phyloP scores from a whole-genome alignment of 192 early-diverging fungal species.

The Coemansia sp. region DNA sequence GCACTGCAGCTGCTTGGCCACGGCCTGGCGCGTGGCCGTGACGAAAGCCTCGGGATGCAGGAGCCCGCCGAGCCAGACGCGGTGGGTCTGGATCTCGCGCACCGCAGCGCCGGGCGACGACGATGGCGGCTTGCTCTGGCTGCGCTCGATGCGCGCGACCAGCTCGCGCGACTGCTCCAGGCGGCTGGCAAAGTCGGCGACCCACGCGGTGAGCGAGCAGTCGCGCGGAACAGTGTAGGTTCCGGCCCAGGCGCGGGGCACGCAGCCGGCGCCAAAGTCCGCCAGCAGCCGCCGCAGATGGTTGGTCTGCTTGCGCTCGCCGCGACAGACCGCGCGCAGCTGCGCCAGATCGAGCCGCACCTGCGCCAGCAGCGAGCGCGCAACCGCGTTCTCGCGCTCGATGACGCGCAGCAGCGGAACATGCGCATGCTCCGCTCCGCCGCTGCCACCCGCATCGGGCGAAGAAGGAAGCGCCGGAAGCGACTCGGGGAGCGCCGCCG shows the following conservation, averaged over 20 bases:
- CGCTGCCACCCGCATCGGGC: too few relatives aligned
- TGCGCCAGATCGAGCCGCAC: conserved; percentile 70
- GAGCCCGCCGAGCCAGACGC: conserved; percentile 84
- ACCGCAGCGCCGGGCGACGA: neutral
- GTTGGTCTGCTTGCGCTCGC: conserved; percentile 85
- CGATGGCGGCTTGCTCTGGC: neutral
- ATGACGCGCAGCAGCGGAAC: conserved; percentile 83
- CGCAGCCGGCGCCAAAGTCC: conserved; percentile 66
- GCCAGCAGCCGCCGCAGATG: conserved; percentile 71
- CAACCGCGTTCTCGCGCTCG: conserved; percentile 73
- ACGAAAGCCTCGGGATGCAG: conserved; percentile 89
- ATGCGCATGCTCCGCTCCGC: neutral
- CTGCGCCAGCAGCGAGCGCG: conserved; percentile 57
- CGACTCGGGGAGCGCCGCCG: conserved; percentile 55
- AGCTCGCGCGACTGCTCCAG: conserved; percentile 65
- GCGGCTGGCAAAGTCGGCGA: conserved; percentile 71
- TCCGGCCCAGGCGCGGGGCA: conserved; percentile 66
- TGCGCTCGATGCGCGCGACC: conserved; percentile 30
- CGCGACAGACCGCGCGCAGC: conserved; percentile 67
- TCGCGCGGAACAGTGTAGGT: conserved; percentile 52
- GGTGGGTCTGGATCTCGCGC: conserved; percentile 23
- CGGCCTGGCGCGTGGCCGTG: conserved; percentile 85
- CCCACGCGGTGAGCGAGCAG: conserved; percentile 66
- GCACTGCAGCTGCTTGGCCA: conserved; percentile 69
- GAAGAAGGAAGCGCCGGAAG: conserved; percentile 5